Evolutionary conservation across 768 basidiomycete species (phyloP).

Genomic region (Infundibulicybe gibba): DNA sequence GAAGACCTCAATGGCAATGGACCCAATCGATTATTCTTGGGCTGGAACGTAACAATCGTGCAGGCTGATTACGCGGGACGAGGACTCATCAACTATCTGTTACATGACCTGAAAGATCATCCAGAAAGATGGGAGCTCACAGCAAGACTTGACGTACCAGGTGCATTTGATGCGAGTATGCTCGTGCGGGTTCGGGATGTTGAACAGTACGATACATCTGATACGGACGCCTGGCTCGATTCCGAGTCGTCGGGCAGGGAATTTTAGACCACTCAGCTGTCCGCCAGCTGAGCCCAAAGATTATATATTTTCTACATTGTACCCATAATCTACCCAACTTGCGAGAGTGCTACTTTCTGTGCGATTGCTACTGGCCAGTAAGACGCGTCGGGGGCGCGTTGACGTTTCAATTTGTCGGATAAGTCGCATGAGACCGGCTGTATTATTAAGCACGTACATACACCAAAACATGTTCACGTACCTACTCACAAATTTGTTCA

Average conservation of each 20-base stretch:
- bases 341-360: no score
- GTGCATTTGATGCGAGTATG: slow-evolving; percentile 27
- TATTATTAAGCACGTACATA: no score
- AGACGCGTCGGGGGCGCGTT: no score
- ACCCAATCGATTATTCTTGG: slow-evolving; percentile 52
- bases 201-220: slow-evolving; percentile 28
- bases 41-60: slow-evolving; percentile 63
- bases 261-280: no score
- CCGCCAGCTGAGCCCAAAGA: no score
- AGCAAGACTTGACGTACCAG: slow-evolving; percentile 14
- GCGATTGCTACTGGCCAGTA: no score
- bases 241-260: slow-evolving; percentile 3
- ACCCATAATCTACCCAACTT: no score
- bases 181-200: slow-evolving; percentile 24
- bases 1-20: slow-evolving; percentile 17
- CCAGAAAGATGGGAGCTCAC: slow-evolving; percentile 30
- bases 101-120: slow-evolving; percentile 26
- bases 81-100: slow-evolving; percentile 36
- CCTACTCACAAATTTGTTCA: no score
- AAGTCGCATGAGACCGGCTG: no score
- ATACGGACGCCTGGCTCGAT: slow-evolving; percentile 26
- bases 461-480: no score
- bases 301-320: no score
- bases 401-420: no score
- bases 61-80: slow-evolving; percentile 40